Evolutionary conservation across 1,284 basidiomycete genomes (phyloP).

Genomic region (Wallemia ichthyophaga): DNA sequence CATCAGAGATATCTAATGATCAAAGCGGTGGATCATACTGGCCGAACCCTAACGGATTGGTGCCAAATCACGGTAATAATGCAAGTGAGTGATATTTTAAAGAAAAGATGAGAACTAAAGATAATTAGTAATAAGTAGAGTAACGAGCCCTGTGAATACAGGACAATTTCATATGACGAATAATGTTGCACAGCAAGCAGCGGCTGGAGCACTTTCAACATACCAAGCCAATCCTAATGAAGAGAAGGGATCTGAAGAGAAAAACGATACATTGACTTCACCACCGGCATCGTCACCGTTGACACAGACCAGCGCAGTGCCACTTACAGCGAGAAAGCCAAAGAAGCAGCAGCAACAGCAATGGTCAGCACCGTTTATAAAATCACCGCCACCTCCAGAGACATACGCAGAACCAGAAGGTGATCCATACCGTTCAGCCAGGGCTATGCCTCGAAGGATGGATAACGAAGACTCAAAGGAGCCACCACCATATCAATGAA

Average conservation of each 20-base stretch:
- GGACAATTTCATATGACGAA: background rate
- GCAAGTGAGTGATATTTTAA: background rate
- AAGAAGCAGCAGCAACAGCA: background rate
- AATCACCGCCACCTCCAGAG: background rate
- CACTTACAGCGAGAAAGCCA: background rate
- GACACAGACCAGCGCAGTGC: background rate
- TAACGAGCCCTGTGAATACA: background rate
- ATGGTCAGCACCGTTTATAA: background rate
- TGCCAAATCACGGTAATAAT: background rate
- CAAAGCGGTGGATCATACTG: background rate
- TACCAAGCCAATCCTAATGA: background rate
- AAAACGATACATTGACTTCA: background rate
- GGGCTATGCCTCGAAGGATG: background rate
- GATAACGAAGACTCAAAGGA: background rate
- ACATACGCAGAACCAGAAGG: background rate
- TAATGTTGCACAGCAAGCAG: background rate
- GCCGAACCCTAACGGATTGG: background rate
- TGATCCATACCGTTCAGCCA: background rate
- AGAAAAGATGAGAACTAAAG: background rate
- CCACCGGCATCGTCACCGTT: background rate
- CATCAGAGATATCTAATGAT: background rate
- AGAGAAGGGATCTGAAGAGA: background rate
- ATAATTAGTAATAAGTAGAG: background rate
- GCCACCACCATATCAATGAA: background rate
- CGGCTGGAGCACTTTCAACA: background rate